A percentile compares a stretch with the other conserved stretches of the same genome.
These are phyloP conservation scores for Paraconiothyrium brasiliense DNA, from an alignment of 2,329 filamentous ascomycete species.

Conservation along the genomic window DNA sequence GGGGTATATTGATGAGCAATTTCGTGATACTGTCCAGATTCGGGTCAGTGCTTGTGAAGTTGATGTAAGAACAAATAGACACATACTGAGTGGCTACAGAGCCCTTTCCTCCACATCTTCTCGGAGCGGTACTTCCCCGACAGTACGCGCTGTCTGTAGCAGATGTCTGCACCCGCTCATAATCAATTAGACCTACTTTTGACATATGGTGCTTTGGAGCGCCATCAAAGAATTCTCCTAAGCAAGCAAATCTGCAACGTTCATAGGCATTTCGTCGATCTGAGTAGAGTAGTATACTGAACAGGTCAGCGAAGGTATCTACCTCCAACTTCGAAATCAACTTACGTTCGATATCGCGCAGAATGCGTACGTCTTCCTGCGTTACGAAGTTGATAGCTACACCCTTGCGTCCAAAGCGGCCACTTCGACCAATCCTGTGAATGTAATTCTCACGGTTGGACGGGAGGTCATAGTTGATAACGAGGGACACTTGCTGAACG, in stretches of 20 bases:
- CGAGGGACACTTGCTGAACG: slow-evolving; percentile 95
- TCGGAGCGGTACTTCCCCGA: slow-evolving; percentile 30
- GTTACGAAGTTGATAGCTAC: slow-evolving; percentile 99
- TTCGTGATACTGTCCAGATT: slow-evolving; percentile 10
- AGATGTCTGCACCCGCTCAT: slow-evolving; percentile 6
- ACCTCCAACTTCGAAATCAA: neutral
- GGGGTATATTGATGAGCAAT: slow-evolving; percentile 14
- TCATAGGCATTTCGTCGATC: slow-evolving; percentile 99
- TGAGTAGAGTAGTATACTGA: slow-evolving; percentile 93
- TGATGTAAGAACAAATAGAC: neutral
- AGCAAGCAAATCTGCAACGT: slow-evolving; percentile 60
- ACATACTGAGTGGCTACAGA: slow-evolving; percentile 43
- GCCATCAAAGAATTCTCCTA: slow-evolving; percentile 21
- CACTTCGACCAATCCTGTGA: slow-evolving; percentile 95
- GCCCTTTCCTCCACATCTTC: slow-evolving; percentile 49
- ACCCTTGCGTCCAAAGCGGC: slow-evolving; percentile 96
- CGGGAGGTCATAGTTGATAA: slow-evolving; percentile 99
- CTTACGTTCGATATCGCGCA: slow-evolving; percentile 93
- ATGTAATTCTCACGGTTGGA: slow-evolving; percentile 99
- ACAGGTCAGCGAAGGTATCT: slow-evolving; percentile 44
- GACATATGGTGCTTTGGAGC: slow-evolving; percentile 1
- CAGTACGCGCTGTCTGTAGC: slow-evolving; percentile 2
- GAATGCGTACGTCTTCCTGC: slow-evolving; percentile 95
- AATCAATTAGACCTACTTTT: neutral
- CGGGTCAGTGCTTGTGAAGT: neutral